phyloP scores from a whole-genome alignment of 73 alveolate genomes.

The Paramecium sonneborni region DNA sequence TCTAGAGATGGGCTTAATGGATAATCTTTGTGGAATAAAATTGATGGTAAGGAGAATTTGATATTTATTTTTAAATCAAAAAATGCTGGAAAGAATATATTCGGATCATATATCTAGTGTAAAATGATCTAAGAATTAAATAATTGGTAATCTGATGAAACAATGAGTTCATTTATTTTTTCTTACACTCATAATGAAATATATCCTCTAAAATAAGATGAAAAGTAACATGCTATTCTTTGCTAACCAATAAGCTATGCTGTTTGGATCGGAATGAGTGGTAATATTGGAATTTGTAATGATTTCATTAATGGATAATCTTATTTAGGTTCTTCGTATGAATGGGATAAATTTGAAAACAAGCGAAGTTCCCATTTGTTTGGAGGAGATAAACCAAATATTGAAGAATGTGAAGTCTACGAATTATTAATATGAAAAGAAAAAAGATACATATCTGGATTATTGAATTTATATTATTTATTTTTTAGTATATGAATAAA shows the following conservation, averaged over 20 bases:
- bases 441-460: background rate
- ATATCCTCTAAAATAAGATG: background rate
- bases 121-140: background rate
- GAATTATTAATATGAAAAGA: background rate
- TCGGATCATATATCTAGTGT: background rate
- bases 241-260: background rate
- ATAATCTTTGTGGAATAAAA: background rate
- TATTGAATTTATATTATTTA: too few relatives aligned
- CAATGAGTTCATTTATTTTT: background rate
- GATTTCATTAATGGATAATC: background rate
- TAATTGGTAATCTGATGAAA: background rate
- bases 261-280: background rate
- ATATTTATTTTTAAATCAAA: background rate
- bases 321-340: background rate
- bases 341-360: background rate
- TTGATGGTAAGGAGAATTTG: background rate
- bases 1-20: conserved; percentile 25
- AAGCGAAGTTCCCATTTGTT: background rate
- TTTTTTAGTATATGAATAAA: too few relatives aligned
- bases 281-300: background rate
- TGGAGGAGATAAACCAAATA: background rate
- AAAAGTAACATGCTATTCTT: background rate
- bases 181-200: conserved; percentile 1
- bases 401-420: background rate
- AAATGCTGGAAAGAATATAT: background rate